Evolutionary conservation across 2,329 filamentous ascomycete species (phyloP).

Genomic region (Hypoxylon sp.): DNA sequence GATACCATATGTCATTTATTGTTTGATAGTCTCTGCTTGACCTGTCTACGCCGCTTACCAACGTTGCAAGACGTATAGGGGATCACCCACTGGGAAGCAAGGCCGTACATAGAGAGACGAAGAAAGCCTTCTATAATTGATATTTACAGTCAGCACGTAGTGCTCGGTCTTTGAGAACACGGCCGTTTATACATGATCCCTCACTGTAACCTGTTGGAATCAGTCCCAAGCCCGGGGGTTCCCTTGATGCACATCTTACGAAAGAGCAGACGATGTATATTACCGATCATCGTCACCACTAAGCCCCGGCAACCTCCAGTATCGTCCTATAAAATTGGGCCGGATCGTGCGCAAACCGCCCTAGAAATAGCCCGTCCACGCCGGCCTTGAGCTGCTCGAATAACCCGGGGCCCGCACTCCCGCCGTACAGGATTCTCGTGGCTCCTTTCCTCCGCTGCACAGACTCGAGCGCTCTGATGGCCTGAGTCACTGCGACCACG

Average conservation of each 20-base stretch:
- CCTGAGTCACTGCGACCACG: conserved; percentile 76
- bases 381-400: conserved; percentile 75
- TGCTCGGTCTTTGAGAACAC: background rate
- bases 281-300: background rate
- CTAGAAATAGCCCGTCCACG: conserved; percentile 85
- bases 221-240: background rate
- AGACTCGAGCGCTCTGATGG: conserved; percentile 67
- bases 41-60: conserved; percentile 3
- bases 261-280: too few relatives aligned
- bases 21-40: conserved; percentile 26
- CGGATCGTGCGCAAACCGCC: conserved; percentile 83
- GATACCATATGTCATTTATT: conserved; percentile 41
- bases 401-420: conserved; percentile 83
- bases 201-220: background rate
- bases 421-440: conserved; percentile 82
- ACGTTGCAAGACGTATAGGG: conserved; percentile 9
- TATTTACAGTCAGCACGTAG: conserved; percentile 6
- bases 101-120: conserved; percentile 23
- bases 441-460: conserved; percentile 64
- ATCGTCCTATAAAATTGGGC: conserved; percentile 79
- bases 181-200: background rate
- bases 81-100: background rate
- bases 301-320: conserved; percentile 71
- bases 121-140: conserved; percentile 20
- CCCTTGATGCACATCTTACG: background rate